Base-by-base conservation (phyloP, 768 basidiomycete genomes). In the Rhodotorula sphaerocarpa region DNA sequence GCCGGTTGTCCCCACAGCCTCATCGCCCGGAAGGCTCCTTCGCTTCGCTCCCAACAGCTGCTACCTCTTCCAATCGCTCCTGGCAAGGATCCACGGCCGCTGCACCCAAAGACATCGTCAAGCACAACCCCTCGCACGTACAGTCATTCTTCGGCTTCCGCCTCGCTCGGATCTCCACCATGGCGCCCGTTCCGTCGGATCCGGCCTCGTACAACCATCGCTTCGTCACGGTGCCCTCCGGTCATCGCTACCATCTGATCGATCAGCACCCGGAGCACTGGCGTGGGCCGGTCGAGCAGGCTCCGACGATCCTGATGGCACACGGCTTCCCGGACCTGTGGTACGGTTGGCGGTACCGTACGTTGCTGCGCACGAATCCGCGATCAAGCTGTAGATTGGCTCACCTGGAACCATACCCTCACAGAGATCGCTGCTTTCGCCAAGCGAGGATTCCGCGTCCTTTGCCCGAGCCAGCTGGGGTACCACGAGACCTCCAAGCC, bases 321-420 rank as follows among this genome's bases (percentile, higher is more conserved):
- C 67, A 69, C 21, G 67, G 67, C 3, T 69, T 61, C 34, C 67
- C 67, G 2, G 67, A 69, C 46, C 27, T 62, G 21, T 62, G 63
- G 63, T 65, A 57, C 46, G 67, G 67, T 18, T 69, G 60, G 57
- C 36, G 67, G 20, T 65, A 65, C 46, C 67, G 66, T 67, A 21
- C 20, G 67, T 59, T 52, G 7, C n/a, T n/a, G n/a, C n/a, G n/a
- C n/a, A n/a, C n/a, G n/a, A n/a, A 20, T 27, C 5, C 7, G n/a
- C 12, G 30, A 39, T 27, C 46, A 5, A n/a, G 36, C 25, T n/a
- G 18, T 33, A 23, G 15, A n/a, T n/a, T n/a, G n/a, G n/a, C n/a
- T n/a, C n/a, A n/a, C n/a, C n/a, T n/a, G n/a, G n/a, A n/a, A n/a
- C n/a, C 31, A 28, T 23, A 7, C 27, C 27, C 30, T 28, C 39